Conservation (phyloP, 2,329 filamentous ascomycete species). For the Aspergillus fumigatiaffinis region DNA sequence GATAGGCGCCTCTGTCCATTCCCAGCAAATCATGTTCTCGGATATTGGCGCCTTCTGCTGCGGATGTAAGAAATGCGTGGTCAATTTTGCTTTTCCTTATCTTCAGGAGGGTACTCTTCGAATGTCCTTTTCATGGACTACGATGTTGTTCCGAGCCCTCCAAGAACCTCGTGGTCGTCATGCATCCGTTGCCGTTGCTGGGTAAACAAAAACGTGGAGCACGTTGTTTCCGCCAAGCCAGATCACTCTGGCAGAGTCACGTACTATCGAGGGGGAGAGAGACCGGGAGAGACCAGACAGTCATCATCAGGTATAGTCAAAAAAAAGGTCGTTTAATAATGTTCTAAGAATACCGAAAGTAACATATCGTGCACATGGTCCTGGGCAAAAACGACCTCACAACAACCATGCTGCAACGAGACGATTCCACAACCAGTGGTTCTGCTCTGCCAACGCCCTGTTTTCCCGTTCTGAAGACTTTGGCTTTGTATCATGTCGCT, state of each 20-base stretch:
- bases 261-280: not conserved
- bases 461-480: not conserved
- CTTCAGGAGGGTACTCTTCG: not conserved
- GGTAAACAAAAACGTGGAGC: not conserved
- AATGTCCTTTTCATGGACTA: not conserved
- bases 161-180: not conserved
- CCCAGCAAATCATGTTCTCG: not conserved
- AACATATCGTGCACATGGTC: not conserved
- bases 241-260: not conserved
- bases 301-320: not conserved
- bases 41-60: not conserved
- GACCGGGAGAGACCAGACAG: not conserved
- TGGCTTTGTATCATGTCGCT: conserved; percentile 60
- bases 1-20: not conserved
- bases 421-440: not conserved
- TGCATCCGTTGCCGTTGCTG: not conserved
- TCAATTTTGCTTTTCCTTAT: not conserved
- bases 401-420: conserved; percentile 8
- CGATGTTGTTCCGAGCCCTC: not conserved
- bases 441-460: not conserved
- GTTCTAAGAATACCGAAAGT: not conserved
- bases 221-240: not conserved
- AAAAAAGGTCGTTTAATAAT: not conserved
- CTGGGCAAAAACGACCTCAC: not conserved
- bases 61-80: not conserved